These are phyloP conservation scores for Cajanus cajan DNA, from an alignment of 306 rosid genomes.

Conservation along the genomic window DNA sequence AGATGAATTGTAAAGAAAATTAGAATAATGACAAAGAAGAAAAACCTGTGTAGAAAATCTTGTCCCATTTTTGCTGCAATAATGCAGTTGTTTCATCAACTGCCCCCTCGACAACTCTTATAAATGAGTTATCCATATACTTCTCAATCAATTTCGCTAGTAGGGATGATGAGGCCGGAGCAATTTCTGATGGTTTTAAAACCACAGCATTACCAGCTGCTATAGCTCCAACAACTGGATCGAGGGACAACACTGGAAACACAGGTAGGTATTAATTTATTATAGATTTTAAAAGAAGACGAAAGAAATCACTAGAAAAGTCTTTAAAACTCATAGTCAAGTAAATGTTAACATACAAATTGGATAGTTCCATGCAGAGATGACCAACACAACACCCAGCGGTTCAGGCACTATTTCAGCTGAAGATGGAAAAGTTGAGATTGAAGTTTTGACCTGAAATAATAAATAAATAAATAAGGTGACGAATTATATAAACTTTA, in stretches of 20 bases:
- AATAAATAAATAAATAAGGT: too few relatives aligned
- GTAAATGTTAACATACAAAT: slow-evolving; percentile 56
- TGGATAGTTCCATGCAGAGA: slow-evolving; percentile 97
- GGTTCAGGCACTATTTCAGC: slow-evolving; percentile 96
- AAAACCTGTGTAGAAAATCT: slow-evolving; percentile 79
- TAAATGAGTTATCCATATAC: slow-evolving; percentile 68
- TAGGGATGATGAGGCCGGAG: slow-evolving; percentile 81
- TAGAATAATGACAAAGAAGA: slow-evolving; percentile 17
- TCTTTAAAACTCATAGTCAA: background rate
- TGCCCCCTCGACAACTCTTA: slow-evolving; percentile 88
- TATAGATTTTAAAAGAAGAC: background rate
- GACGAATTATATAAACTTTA: too few relatives aligned
- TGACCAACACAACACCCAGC: slow-evolving; percentile 72
- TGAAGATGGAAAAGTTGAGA: slow-evolving; percentile 78
- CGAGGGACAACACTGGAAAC: slow-evolving; percentile 71
- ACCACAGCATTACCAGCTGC: slow-evolving; percentile 97
- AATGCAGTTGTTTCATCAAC: slow-evolving; percentile 75
- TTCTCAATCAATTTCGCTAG: slow-evolving; percentile 57
- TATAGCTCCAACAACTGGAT: slow-evolving; percentile 93
- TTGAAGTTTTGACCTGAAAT: slow-evolving; percentile 73
- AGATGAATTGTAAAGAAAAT: slow-evolving; percentile 2
- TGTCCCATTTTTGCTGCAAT: slow-evolving; percentile 36
- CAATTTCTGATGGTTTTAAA: slow-evolving; percentile 83
- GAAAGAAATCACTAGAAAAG: background rate
- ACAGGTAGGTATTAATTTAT: background rate